A percentile compares a stretch with the other conserved stretches of the same genome.
phyloP scores from a whole-genome alignment of 2,329 filamentous ascomycete genomes.

The Calonectria leucothoes region DNA sequence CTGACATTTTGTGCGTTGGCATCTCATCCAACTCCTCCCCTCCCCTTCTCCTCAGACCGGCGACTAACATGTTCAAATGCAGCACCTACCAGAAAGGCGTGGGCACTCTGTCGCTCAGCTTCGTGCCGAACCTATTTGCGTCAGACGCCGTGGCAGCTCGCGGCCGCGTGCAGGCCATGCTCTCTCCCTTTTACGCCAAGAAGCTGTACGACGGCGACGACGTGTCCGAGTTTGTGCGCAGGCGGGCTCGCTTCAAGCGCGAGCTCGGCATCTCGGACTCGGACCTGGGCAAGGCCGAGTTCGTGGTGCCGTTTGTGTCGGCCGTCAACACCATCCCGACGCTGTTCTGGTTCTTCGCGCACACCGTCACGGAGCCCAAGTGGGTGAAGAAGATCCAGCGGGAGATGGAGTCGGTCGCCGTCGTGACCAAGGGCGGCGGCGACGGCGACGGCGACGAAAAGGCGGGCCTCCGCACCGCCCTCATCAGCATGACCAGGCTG shows the following conservation, averaged over 20 bases:
- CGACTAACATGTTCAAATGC: background rate
- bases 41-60: background rate
- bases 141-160: background rate
- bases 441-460: background rate
- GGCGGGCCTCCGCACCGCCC: conserved; percentile 3
- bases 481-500: conserved; percentile 1
- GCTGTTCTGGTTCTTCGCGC: conserved; percentile 23
- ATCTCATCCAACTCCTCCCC: too few relatives aligned
- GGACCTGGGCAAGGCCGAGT: conserved; percentile 12
- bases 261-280: background rate
- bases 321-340: conserved; percentile 24
- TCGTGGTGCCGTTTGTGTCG: conserved; percentile 11
- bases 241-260: conserved; percentile 4
- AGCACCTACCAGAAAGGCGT: background rate
- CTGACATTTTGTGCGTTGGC: background rate
- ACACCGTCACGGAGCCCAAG: conserved; percentile 9
- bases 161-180: background rate
- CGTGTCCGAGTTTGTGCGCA: conserved; percentile 6
- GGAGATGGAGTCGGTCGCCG: conserved; percentile 9
- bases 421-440: background rate
- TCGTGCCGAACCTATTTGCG: background rate
- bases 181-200: background rate
- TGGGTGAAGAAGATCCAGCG: background rate
- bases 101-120: background rate
- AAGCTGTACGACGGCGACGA: conserved; percentile 10